Base-by-base conservation (phyloP, 306 rosid genomes). In the Aeschynomene evenia region DNA sequence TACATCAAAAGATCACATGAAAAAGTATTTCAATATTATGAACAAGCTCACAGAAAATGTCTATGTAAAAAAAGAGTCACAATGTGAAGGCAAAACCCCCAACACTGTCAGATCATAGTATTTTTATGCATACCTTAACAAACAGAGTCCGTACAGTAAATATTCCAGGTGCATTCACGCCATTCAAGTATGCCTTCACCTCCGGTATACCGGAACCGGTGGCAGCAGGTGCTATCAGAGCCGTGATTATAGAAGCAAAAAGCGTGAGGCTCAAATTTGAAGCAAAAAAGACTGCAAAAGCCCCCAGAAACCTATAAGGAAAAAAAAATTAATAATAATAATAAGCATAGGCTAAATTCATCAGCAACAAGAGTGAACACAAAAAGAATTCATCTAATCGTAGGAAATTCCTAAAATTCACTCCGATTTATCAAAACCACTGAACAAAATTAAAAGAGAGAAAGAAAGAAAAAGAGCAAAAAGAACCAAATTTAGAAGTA, bases 131-230 rank as follows among this genome's bases (percentile, higher is more conserved):
- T 60, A 89, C 97, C 99, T 95, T 95, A 53, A 95, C 91, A 20
- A 85, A 34, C 68, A 95, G 84, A 42, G 97, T 91, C 43, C 40
- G 81, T 2, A 77, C 5, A 6, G 92, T 81, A 66, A 76, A 84
- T 24, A 95, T 87, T 69, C 91, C 96, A 5, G 97, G 99, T 4
- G 99, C 88, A 31, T 94, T 95, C 22, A 94, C 97, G 1, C 99
- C 99, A 56, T 94, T 94, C 48, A 95, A 78, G 69, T 95, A 95
- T 15, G 99, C 99, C 71, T 95, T 95, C 77, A 95, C 97, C 78
- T 95, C 99, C 18, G 97, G 96, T 80, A 91, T 89, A 50, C 97
- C 99, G 9, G 99, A 95, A 20, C 99, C 99, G 0, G 91, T 70
- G 2, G 97, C 99, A 9, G 83, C 74, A 52, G 97, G 99, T 20